A percentile compares a stretch with the other conserved stretches of the same genome.
Evolutionary conservation across 2,329 filamentous ascomycete species (phyloP).

Genomic region (Claviceps digitariae): DNA sequence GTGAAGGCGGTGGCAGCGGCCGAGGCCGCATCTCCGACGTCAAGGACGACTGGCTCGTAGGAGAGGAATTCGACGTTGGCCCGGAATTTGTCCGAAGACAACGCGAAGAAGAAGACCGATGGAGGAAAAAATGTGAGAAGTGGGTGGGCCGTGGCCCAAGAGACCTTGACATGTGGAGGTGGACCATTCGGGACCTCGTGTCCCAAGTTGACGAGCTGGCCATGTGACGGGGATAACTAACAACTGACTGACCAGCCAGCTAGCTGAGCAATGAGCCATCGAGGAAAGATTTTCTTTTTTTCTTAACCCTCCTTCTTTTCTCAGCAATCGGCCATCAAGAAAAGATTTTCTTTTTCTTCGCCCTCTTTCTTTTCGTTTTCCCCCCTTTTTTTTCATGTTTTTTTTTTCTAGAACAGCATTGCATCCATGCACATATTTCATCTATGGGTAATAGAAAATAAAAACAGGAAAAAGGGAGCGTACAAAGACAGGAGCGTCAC

Average conservation of each 20-base stretch:
- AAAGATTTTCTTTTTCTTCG: no score
- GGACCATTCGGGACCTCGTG: constrained; percentile 55
- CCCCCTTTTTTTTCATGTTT: not conserved
- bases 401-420: not conserved
- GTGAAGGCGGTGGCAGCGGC: constrained; percentile 16
- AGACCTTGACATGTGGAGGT: constrained; percentile 56
- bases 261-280: no score
- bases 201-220: constrained; percentile 27
- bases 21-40: constrained; percentile 43
- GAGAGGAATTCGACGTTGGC: constrained; percentile 94
- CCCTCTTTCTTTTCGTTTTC: no score
- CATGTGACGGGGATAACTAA: not conserved
- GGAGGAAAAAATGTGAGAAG: constrained; percentile 74
- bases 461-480: not conserved
- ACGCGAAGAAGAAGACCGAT: constrained; percentile 80
- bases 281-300: not conserved
- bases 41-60: constrained; percentile 71
- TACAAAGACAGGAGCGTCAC: not conserved
- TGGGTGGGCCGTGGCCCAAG: constrained; percentile 57
- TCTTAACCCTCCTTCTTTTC: no score
- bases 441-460: constrained; percentile 1
- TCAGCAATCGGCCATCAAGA: not conserved
- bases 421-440: not conserved
- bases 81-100: constrained; percentile 86
- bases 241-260: no score